Conservation (phyloP, 768 basidiomycete species). For the Suillus americanus region DNA sequence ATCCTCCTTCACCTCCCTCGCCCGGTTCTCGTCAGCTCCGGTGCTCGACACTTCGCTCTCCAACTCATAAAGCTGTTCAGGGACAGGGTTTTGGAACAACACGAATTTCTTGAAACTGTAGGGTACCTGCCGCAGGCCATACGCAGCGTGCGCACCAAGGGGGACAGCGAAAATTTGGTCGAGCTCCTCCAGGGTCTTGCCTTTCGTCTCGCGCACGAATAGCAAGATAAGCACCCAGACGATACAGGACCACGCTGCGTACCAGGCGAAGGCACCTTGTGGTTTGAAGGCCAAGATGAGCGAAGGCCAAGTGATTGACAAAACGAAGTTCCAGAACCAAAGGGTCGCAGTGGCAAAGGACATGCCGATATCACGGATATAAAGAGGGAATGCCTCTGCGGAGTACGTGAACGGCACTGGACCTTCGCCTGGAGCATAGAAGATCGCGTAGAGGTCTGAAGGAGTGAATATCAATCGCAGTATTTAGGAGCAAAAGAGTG, state of each 20-base stretch:
- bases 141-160: conserved; percentile 51
- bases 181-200: conserved; percentile 60
- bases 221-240: conserved; percentile 58
- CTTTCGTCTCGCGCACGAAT: conserved; percentile 72
- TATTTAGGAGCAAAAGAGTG: not conserved
- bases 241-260: conserved; percentile 58
- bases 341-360: conserved; percentile 61
- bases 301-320: conserved; percentile 71
- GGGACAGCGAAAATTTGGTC: conserved; percentile 55
- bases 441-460: conserved; percentile 52
- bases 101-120: conserved; percentile 54
- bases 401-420: conserved; percentile 92
- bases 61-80: conserved; percentile 41
- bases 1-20: conserved; percentile 14
- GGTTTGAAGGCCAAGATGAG: conserved; percentile 62
- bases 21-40: conserved; percentile 12
- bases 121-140: conserved; percentile 56
- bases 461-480: conserved; percentile 7
- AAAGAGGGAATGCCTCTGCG: conserved; percentile 88
- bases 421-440: conserved; percentile 85
- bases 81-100: conserved; percentile 25
- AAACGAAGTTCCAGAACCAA: conserved; percentile 64
- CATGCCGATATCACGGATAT: conserved; percentile 57
- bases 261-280: conserved; percentile 75
- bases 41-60: conserved; percentile 32